phyloP scores from a whole-genome alignment of 345 rosid species.

The Cochlearia excelsa region DNA sequence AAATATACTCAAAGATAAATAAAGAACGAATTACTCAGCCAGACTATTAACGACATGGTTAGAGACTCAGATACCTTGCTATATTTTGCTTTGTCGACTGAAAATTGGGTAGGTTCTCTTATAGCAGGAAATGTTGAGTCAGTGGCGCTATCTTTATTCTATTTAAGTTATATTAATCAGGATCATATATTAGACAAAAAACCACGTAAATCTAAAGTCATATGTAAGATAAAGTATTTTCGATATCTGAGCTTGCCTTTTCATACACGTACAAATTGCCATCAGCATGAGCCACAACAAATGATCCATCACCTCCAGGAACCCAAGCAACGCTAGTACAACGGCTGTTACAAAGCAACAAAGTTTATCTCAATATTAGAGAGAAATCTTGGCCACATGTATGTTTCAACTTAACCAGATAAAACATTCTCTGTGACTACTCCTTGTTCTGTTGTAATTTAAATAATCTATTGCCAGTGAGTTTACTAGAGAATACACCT shows the following conservation, averaged over 20 bases:
- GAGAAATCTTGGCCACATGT: no score
- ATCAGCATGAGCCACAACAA: conserved; percentile 96
- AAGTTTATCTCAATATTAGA: background rate
- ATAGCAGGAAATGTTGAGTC: conserved; percentile 91
- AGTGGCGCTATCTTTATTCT: conserved; percentile 91
- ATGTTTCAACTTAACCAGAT: no score
- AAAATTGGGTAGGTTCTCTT: conserved; percentile 84
- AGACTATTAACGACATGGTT: background rate
- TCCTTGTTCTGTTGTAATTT: conserved; percentile 5
- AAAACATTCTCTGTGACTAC: background rate
- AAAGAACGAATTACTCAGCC: background rate
- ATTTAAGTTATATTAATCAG: conserved; percentile 19
- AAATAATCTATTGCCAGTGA: conserved; percentile 1
- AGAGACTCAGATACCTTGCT: conserved; percentile 63
- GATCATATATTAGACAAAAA: conserved; percentile 8
- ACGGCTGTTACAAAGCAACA: conserved; percentile 58
- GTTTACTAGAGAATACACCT: conserved; percentile 6
- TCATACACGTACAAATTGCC: conserved; percentile 93
- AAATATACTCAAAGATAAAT: conserved; percentile 8
- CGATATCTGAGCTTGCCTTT: conserved; percentile 67
- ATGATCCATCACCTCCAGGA: conserved; percentile 94
- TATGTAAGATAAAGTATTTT: conserved; percentile 1
- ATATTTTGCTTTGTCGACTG: conserved; percentile 86
- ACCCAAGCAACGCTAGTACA: conserved; percentile 93
- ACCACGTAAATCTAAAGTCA: conserved; percentile 10